Base-by-base conservation (phyloP, 495 filamentous ascomycete species). In the Aspergillus homomorphus region DNA sequence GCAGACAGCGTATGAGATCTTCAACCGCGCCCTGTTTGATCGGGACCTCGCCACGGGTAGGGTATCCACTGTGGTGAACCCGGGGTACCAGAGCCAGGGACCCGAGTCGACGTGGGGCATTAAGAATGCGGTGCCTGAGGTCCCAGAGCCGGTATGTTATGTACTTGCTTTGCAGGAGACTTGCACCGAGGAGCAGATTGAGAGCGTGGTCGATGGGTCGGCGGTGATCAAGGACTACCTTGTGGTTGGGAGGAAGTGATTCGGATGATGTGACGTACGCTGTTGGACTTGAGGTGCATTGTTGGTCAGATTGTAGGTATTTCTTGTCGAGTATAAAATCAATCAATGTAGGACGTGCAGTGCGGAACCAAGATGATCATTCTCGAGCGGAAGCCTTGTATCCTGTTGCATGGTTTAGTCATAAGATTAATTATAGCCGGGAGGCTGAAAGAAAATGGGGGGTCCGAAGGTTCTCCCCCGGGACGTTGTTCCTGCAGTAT, bases 41-140 rank as follows among this genome's bases (percentile, higher is more conserved):
- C 63, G 62, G 21, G 84, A 87, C 58, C 71, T 87, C 42, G 81
- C 84, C 4, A 85, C 84, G 3, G 84, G 84, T 5, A 68, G 71
- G 43, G 64, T 77, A 5, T 45, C 61, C n/a, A 81, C 73, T 18
- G 69, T 59, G 8, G 41, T 55, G 7, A 71, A 77, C 53, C 46
- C 24, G 4, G 72, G 68, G 0, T 87, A 85, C 57, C 59, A 60
- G 3, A 86, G 82, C 0, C 45, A 66, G 28, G 85, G 85, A 0
- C 72, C 79, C 1, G 63, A 66, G 8, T 76, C 79, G 45, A 84
- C 81, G 16, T 82, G 74, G 72, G 62, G 78, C 4, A 76, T 84
- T 58, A 82, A 73, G 60, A 78, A 82, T 44, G 56, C 70, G 30
- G 68, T 73, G 3, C 72, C 75, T 0, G 68, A 68, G 8, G 62